Percentiles rank a stretch among this genome's conserved stretches.
These are phyloP conservation scores for Trifolium subterraneum DNA, from an alignment of 306 rosid genomes.

Conservation along the genomic window DNA sequence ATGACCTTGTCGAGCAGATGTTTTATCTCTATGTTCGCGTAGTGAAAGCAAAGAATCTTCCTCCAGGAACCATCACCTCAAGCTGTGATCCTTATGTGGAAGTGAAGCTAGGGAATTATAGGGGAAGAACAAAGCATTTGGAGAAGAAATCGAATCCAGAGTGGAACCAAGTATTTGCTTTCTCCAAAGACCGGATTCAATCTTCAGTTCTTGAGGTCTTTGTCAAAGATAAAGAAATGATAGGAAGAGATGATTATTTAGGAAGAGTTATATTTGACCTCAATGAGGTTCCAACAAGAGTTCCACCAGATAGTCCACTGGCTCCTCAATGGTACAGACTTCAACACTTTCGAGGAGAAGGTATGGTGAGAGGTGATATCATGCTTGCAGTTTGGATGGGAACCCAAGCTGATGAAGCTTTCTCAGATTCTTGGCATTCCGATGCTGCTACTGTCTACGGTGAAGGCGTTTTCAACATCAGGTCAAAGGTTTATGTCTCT, in stretches of 20 bases:
- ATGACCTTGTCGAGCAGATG: conserved; percentile 86
- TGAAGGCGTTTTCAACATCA: conserved; percentile 70
- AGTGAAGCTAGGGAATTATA: conserved; percentile 86
- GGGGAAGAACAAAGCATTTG: conserved; percentile 73
- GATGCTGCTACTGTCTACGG: conserved; percentile 81
- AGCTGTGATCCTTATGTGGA: conserved; percentile 84
- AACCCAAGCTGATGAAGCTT: conserved; percentile 91
- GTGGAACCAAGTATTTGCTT: conserved; percentile 89
- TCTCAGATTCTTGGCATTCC: conserved; percentile 85
- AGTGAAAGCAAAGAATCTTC: conserved; percentile 80
- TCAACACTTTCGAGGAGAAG: conserved; percentile 65
- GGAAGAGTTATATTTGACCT: conserved; percentile 78
- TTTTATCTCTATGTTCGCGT: conserved; percentile 72
- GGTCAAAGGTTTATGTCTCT: conserved; percentile 89
- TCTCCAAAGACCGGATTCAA: conserved; percentile 80
- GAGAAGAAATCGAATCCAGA: conserved; percentile 78
- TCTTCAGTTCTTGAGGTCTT: conserved; percentile 74
- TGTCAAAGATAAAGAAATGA: conserved; percentile 81
- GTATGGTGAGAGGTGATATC: conserved; percentile 73
- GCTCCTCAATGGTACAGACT: conserved; percentile 89
- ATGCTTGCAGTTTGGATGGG: conserved; percentile 96
- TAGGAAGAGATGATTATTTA: conserved; percentile 81
- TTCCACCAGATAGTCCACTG: conserved; percentile 87
- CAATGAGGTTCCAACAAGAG: conserved; percentile 85
- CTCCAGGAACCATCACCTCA: conserved; percentile 66